phyloP scores from a whole-genome alignment of 1,284 basidiomycete genomes.

The Xerocomus nothofagi region DNA sequence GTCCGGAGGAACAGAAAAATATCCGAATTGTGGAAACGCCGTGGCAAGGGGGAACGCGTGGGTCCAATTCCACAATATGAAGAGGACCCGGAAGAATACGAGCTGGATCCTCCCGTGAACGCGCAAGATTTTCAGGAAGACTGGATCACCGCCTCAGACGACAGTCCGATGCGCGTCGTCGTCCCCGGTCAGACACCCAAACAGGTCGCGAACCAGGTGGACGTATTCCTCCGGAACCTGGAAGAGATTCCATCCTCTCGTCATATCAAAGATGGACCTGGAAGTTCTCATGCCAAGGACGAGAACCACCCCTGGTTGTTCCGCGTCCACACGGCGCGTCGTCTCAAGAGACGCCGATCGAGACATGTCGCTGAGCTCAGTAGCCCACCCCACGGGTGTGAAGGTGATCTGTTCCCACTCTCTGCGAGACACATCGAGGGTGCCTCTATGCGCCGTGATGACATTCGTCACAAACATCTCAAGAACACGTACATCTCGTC shows the following conservation, averaged over 20 bases:
- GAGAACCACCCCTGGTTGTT: conserved; percentile 15
- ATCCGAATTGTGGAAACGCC: conserved; percentile 33
- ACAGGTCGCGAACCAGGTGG: conserved; percentile 27
- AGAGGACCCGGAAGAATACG: conserved; percentile 35
- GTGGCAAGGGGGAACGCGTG: conserved; percentile 34
- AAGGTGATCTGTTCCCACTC: conserved; percentile 23
- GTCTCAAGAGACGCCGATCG: conserved; percentile 12
- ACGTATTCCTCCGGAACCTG: conserved; percentile 23
- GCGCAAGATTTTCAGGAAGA: conserved; percentile 33
- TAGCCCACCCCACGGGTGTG: conserved; percentile 11
- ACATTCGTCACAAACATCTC: conserved; percentile 30
- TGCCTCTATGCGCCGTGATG: conserved; percentile 27
- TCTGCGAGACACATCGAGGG: conserved; percentile 29
- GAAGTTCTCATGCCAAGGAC: conserved; percentile 6
- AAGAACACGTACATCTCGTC: conserved; percentile 33
- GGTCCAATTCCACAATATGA: conserved; percentile 37
- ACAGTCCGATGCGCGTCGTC: conserved; percentile 36
- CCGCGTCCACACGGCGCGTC: conserved; percentile 4
- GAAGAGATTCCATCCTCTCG: too few relatives aligned
- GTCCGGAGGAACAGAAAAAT: conserved; percentile 29
- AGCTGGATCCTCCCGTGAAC: conserved; percentile 32
- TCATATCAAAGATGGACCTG: background rate
- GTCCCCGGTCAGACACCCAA: conserved; percentile 39
- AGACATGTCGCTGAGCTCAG: background rate
- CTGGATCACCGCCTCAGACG: conserved; percentile 36